Conservation (phyloP, 129 eudicot species). For the Artemisia argyi region DNA sequence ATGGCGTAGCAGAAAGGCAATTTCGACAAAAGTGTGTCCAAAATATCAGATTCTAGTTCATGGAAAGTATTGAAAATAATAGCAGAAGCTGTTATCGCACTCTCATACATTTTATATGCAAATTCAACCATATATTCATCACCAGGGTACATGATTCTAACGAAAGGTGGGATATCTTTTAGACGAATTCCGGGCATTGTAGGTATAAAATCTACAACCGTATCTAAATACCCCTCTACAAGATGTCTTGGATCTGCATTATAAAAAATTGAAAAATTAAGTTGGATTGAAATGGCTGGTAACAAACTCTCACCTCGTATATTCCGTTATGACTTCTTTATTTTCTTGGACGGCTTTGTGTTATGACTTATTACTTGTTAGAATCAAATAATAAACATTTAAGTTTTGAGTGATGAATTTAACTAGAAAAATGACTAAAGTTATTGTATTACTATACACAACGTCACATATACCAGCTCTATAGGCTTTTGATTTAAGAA, state of each 20-base stretch:
- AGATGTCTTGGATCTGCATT: slow-evolving; percentile 24
- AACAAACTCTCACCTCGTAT: not conserved
- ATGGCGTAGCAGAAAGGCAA: slow-evolving; percentile 31
- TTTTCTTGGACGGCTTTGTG: no score
- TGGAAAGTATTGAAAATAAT: slow-evolving; percentile 38
- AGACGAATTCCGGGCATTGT: slow-evolving; percentile 29
- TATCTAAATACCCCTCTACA: slow-evolving; percentile 33
- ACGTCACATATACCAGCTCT: no score
- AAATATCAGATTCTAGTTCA: slow-evolving; percentile 23
- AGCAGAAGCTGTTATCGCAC: slow-evolving; percentile 26
- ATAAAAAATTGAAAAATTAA: not conserved
- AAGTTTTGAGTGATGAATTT: no score
- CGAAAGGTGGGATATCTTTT: slow-evolving; percentile 33
- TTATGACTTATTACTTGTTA: no score
- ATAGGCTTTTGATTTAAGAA: not conserved
- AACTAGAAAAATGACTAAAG: no score
- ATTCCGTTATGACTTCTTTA: no score
- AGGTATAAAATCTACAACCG: slow-evolving; percentile 29
- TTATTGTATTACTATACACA: no score
- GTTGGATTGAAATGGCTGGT: not conserved
- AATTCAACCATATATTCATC: slow-evolving; percentile 28
- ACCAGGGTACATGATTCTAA: slow-evolving; percentile 27
- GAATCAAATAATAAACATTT: no score
- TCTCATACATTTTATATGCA: slow-evolving; percentile 3
- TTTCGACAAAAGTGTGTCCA: slow-evolving; percentile 19